Evolutionary conservation across 805 yeast species (phyloP).

Genomic region (Saccharomyces kudriavzevii): DNA sequence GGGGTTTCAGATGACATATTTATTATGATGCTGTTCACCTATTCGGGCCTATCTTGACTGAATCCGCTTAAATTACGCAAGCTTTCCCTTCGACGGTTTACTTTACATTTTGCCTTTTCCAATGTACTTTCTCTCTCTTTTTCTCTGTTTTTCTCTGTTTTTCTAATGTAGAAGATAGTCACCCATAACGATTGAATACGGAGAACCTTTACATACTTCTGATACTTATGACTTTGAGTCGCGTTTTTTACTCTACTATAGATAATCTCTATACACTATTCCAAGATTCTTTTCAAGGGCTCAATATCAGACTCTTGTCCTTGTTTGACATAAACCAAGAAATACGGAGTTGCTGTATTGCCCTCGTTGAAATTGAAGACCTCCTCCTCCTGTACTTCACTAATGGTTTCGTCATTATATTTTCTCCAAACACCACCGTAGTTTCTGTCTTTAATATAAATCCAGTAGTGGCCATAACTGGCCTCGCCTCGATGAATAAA

Average conservation of each 20-base stretch:
- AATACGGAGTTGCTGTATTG: conserved; percentile 91
- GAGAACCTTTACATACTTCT: background rate
- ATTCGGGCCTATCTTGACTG: background rate
- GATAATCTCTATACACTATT: background rate
- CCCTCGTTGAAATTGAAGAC: conserved; percentile 57
- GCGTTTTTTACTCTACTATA: background rate
- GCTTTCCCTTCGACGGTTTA: background rate
- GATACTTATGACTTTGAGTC: background rate
- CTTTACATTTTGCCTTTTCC: background rate
- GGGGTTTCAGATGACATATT: background rate
- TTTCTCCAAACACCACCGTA: conserved; percentile 61
- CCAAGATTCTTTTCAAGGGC: conserved; percentile 50
- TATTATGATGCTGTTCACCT: background rate
- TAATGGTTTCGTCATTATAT: conserved; percentile 92
- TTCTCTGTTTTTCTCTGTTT: background rate
- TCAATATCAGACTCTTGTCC: conserved; percentile 50
- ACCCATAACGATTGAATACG: background rate
- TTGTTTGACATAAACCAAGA: conserved; percentile 72
- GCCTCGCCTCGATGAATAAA: conserved; percentile 96
- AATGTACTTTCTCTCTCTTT: background rate
- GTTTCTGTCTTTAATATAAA: conserved; percentile 74
- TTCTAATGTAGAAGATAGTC: background rate
- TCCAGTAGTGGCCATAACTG: conserved; percentile 94
- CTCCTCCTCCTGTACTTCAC: conserved; percentile 59
- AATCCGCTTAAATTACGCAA: background rate